Evolutionary conservation across 306 rosid species (phyloP), one percentile per base, ranked within the genome.

Genomic region (Citrullus amarus): DNA sequence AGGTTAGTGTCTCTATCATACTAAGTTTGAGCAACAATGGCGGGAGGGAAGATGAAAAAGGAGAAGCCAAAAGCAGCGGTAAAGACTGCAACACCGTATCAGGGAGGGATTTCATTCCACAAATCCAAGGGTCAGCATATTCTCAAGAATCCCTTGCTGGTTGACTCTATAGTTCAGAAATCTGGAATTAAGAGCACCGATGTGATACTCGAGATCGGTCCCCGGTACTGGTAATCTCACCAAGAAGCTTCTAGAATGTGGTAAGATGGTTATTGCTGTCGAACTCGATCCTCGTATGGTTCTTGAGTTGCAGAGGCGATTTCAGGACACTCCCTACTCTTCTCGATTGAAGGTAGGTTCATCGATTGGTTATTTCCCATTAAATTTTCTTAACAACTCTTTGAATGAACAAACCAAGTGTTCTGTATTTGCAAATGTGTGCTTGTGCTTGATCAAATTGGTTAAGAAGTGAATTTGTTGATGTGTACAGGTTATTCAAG

Each of bases 281-380:
- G 97, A 94, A 76, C 81, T 94, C 59, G 98, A 94, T n/a, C 86
- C 93, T 18, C 94, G 98, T 16, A 94, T 94, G 98, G 96, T 94
- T 80, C 93, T 92, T 69, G 98, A 94, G 86, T 82, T 94, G 17
- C 90, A 90, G 66, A 65, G 88, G 16, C 92, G 96, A 0, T 94
- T 92, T 59, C 97, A 92, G 85, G 94, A 93, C 39, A 87, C 93
- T 6, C 96, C 96, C 46, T 79, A 58, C 57, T 83, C 96, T 58
- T 87, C 34, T 59, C 90, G 96, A 54, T 86, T 94, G 83, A 89
- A 86, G 89, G 98, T 90, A 34, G 3, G 4, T 11, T 46, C 51
- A 46, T 46, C 2, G 11, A 10, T 46, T 46, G 15, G 15, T 46
- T 46, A 46, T 41, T 32, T 2, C 36, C 36, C 3, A 32, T 32